Base-by-base conservation (phyloP, 345 rosid genomes). In the Heritiera fomes region DNA sequence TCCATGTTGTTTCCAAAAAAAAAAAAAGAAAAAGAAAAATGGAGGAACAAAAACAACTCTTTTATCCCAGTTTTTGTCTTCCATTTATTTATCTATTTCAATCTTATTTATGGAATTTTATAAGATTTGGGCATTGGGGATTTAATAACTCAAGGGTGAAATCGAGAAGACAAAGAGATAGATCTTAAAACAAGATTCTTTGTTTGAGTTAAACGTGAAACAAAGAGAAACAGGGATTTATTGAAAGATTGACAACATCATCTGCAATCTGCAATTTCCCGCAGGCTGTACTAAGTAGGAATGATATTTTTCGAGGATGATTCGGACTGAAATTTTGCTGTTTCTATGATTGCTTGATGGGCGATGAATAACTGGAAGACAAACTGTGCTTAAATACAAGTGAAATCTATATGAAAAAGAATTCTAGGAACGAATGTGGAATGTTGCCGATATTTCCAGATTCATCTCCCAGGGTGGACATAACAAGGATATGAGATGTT, bases 1-100 rank as follows among this genome's bases (percentile, higher is more conserved):
- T 77, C 63, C 72, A 79, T 78, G 56, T 77, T 13, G 12, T 73
- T 55, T 76, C 61, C 67, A 49, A 71, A 40, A 59, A 75, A 20
- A 77, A 75, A 41, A 59, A 34, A 34, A 1, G 3, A 3, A 3
- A 34, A 34, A 75, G 20, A 77, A 75, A 41, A 23, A 49, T 14
- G 55, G 56, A 47, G 61, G 71, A 76, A 67, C 77, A 59, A 79
- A 69, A 50, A 18, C 14, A 0, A 0, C 50, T 14, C 49, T 77
- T 71, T 56, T 64, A 0, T 73, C 70, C 41, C 77, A 3, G 50
- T 59, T 75, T 41, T 72, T 13, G 65, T 41, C 56, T 70, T 65
- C n/a, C 49, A 67, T 82, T 50, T 32, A 53, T 83, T 64, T 40
- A 20, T 52, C 14, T 79, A 77, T 75, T 46, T 68, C 61, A 34